Evolutionary conservation across 106 monocot species (phyloP), one percentile per base, ranked within the genome.

Genomic region (Platanthera guangdongensis): DNA sequence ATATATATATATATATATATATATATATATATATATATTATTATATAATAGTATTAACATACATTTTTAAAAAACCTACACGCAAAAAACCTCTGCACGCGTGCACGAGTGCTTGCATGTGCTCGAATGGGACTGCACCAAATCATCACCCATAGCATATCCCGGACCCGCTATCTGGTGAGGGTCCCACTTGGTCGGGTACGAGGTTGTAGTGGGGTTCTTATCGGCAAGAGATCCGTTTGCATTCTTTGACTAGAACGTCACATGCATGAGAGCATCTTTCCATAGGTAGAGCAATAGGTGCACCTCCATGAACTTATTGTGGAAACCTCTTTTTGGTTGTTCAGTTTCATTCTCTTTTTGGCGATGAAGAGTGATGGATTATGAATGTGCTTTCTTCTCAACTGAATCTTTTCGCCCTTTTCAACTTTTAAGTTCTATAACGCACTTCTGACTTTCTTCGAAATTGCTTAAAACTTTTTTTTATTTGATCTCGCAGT

Each of bases 211-310:
- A 51, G 80, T 25, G 39, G 30, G 64, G 21, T 9, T 65, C 28
- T 65, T 8, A 19, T 65, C 28, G 7, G 90, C 90, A 7, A 76
- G 62, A 15, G 95, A 95, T 71, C 90, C 90, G 6, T 86, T 73
- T 73, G 86, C 80, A 14, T 92, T 65, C 88, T 88, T 78, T 76
- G 95, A 95, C 64, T 95, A 90, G 92, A 84, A 92, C 50, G 84
- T 95, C 64, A 74, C 81, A 39, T 95, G 90, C 90, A 85, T 85
- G 55, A 87, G 81, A 46, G 87, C 81, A 8, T 78, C 95, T 12
- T 92, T 92, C 0, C 85, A 47, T 92, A 92, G 18, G 87, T 90
- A 45, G 75, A 84, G 25, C 92, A 92, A 59, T 64, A 92, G 90
- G 95, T 95, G 28, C 30, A 19, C 21, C 30, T 14, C 79, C 59